Evolutionary conservation across 805 yeast species (phyloP).

Genomic region (Metschnikowia dekortorum): DNA sequence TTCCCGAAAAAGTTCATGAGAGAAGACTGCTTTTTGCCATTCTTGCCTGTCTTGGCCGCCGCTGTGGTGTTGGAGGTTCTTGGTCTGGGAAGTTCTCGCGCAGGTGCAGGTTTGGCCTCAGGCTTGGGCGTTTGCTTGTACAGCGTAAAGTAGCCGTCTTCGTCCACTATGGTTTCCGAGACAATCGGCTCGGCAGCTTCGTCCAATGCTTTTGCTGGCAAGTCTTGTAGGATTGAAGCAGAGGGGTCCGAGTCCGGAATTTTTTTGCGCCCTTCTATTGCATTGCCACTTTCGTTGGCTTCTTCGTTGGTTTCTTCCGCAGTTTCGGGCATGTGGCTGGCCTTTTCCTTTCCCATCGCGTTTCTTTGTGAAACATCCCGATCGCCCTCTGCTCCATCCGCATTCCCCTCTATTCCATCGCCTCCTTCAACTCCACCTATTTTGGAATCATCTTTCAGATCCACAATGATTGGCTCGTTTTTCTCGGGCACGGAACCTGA

Average conservation of each 20-base stretch:
- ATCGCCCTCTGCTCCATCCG: too few species aligned
- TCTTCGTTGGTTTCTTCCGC: neutral
- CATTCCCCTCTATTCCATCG: too few species aligned
- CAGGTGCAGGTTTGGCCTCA: neutral
- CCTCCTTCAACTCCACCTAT: too few species aligned
- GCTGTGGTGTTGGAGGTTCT: neutral
- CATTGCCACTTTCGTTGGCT: neutral
- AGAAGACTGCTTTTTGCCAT: constrained; percentile 38
- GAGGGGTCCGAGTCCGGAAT: neutral
- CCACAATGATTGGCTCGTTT: constrained; percentile 14
- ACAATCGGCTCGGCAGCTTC: neutral
- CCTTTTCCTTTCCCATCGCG: too few species aligned
- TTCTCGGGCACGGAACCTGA: constrained; percentile 3
- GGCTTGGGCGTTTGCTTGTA: constrained; percentile 14
- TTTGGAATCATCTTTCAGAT: neutral
- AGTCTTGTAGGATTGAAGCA: neutral
- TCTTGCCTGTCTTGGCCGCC: constrained; percentile 5
- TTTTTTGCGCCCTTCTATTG: neutral
- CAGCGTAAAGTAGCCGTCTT: constrained; percentile 49
- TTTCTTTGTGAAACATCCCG: too few species aligned
- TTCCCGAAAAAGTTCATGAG: constrained; percentile 48
- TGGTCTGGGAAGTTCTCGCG: neutral
- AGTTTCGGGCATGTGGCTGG: neutral
- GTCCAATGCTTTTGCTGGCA: neutral
- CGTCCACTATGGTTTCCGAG: constrained; percentile 30